Evolutionary conservation across 2,329 filamentous ascomycete genomes (phyloP).

Genomic region (Aspergillus puulaauensis): DNA sequence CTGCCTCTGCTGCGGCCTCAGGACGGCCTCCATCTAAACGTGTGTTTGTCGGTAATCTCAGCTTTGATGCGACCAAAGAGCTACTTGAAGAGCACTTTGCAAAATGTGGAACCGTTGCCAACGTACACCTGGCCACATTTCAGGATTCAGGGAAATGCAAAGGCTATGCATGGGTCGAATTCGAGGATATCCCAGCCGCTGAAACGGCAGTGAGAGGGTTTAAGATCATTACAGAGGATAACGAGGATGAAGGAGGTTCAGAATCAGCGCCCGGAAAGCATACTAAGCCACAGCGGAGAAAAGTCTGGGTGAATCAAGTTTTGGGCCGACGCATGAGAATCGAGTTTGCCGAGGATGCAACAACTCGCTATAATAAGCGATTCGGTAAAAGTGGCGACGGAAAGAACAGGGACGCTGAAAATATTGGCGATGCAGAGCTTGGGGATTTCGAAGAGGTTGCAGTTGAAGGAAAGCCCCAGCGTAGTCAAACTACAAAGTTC

Average conservation of each 20-base stretch:
- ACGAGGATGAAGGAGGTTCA: slow-evolving; percentile 50
- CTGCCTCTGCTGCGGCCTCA: slow-evolving; percentile 30
- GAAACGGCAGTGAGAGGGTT: slow-evolving; percentile 79
- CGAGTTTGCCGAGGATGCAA: slow-evolving; percentile 91
- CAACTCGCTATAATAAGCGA: slow-evolving; percentile 87
- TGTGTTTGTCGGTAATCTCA: slow-evolving; percentile 88
- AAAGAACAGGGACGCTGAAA: slow-evolving; percentile 22
- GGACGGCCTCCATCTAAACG: slow-evolving; percentile 70
- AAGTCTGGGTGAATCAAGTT: slow-evolving; percentile 82
- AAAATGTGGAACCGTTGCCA: slow-evolving; percentile 78
- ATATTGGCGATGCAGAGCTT: slow-evolving; percentile 10
- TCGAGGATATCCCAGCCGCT: slow-evolving; percentile 74
- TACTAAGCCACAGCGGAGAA: slow-evolving; percentile 46
- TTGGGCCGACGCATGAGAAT: slow-evolving; percentile 78
- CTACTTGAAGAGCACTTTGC: slow-evolving; percentile 77
- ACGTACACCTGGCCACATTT: slow-evolving; percentile 88
- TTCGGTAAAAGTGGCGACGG: slow-evolving; percentile 70
- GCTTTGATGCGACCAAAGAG: slow-evolving; percentile 79
- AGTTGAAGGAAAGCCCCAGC: slow-evolving; percentile 22
- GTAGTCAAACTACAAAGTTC: slow-evolving; percentile 22
- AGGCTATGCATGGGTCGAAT: slow-evolving; percentile 93
- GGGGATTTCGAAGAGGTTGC: slow-evolving; percentile 18
- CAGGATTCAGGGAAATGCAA: slow-evolving; percentile 98
- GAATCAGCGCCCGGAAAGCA: slow-evolving; percentile 40
- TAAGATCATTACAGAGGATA: slow-evolving; percentile 59